A percentile compares a stretch with the other conserved stretches of the same genome.
Conservation (phyloP, 768 basidiomycete genomes). For the Rhizopogon salebrosus region DNA sequence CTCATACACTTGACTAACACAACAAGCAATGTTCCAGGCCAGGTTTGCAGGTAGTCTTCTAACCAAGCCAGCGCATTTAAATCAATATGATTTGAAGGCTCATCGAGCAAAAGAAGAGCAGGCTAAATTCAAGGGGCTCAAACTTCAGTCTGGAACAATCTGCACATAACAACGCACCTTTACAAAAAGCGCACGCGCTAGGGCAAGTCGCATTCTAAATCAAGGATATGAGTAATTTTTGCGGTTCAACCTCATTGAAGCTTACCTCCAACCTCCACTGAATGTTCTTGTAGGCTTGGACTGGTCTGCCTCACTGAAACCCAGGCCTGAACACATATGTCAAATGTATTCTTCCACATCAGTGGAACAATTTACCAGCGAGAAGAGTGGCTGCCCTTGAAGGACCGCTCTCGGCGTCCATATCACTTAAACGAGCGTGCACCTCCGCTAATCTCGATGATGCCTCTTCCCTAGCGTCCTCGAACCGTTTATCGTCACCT, state of each 20-base stretch:
- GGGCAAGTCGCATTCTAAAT: slow-evolving; percentile 86
- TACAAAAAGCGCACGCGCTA: slow-evolving; percentile 94
- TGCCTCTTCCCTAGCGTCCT: slow-evolving; percentile 83
- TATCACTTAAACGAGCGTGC: slow-evolving; percentile 87
- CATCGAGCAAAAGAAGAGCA: slow-evolving; percentile 76
- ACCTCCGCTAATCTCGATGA: slow-evolving; percentile 81
- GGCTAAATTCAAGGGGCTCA: slow-evolving; percentile 37
- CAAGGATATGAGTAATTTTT: not conserved
- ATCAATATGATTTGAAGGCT: slow-evolving; percentile 97
- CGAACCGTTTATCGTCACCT: slow-evolving; percentile 74
- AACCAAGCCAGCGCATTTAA: slow-evolving; percentile 96
- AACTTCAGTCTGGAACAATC: not conserved
- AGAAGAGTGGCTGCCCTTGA: slow-evolving; percentile 84
- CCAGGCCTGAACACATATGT: slow-evolving; percentile 54
- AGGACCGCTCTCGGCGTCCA: slow-evolving; percentile 98
- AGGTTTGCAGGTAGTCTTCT: slow-evolving; percentile 95
- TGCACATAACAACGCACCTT: slow-evolving; percentile 45
- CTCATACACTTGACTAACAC: slow-evolving; percentile 51
- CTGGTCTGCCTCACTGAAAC: slow-evolving; percentile 88
- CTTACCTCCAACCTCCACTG: slow-evolving; percentile 92
- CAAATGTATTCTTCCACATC: not conserved
- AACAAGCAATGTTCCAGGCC: slow-evolving; percentile 87
- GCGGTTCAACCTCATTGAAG: not conserved
- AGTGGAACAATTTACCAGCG: slow-evolving; percentile 49
- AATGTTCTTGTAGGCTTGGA: slow-evolving; percentile 77